Evolutionary conservation across 371 early-diverging fungal species (phyloP).

Genomic region (Circinella umbellata): DNA sequence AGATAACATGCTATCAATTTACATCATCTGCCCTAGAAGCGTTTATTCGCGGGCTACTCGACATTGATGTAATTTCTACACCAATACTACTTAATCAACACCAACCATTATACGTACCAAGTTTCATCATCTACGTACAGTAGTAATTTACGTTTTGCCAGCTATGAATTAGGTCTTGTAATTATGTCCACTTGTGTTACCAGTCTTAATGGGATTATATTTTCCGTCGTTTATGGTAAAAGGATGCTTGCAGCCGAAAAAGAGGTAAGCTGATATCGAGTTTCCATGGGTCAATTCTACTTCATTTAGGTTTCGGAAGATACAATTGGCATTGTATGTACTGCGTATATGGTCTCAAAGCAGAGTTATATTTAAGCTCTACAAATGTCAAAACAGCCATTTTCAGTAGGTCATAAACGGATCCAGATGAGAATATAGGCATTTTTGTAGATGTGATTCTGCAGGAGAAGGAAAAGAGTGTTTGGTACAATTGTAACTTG

Average conservation of each 20-base stretch:
- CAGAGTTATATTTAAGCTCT: too few species aligned
- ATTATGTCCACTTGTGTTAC: neutral
- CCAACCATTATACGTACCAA: neutral
- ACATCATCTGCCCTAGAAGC: too few species aligned
- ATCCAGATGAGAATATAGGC: too few species aligned
- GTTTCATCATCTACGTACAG: neutral
- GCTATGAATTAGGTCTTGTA: neutral
- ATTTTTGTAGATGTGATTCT: too few species aligned
- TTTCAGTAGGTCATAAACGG: too few species aligned
- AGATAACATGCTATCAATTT: too few species aligned
- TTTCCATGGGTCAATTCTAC: neutral
- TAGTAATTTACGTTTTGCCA: neutral
- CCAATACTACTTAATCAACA: neutral
- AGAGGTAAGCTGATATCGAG: neutral
- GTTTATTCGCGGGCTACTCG: neutral
- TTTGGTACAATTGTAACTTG: too few species aligned
- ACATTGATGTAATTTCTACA: neutral
- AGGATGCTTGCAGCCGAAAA: neutral
- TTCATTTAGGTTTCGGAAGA: too few species aligned
- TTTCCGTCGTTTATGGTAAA: neutral
- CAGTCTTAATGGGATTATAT: slow-evolving; percentile 2
- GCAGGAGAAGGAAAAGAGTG: too few species aligned
- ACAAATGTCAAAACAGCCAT: too few species aligned
- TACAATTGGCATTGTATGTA: too few species aligned
- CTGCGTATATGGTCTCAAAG: too few species aligned